phyloP scores from a whole-genome alignment of 768 basidiomycete species.

The Termitomyces sp. region DNA sequence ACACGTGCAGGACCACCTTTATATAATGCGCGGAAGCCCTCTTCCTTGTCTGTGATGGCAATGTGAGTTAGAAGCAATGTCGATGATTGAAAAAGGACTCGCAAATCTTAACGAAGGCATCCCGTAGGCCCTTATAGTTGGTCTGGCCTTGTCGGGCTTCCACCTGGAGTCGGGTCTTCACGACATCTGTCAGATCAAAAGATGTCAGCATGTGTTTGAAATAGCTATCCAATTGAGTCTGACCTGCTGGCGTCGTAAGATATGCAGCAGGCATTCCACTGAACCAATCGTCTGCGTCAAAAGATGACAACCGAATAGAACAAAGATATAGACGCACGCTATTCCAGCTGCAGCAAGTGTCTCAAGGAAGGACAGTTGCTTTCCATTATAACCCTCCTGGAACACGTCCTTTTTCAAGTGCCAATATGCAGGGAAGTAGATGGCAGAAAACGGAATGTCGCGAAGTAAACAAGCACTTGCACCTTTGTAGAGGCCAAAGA shows the following conservation, averaged over 20 bases:
- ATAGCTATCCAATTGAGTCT: slow-evolving; percentile 17
- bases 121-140: slow-evolving; percentile 81
- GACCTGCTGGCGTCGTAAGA: slow-evolving; percentile 86
- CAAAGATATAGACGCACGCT: slow-evolving; percentile 49
- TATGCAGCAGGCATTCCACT: slow-evolving; percentile 99
- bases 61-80: neutral
- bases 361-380: slow-evolving; percentile 86
- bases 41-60: slow-evolving; percentile 63
- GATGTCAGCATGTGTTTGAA: slow-evolving; percentile 8
- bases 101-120: slow-evolving; percentile 92
- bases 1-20: slow-evolving; percentile 89
- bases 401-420: slow-evolving; percentile 93
- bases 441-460: slow-evolving; percentile 96
- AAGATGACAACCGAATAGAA: slow-evolving; percentile 12
- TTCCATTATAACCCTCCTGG: slow-evolving; percentile 93
- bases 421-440: slow-evolving; percentile 84
- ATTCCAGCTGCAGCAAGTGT: slow-evolving; percentile 77
- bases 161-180: slow-evolving; percentile 94
- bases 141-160: slow-evolving; percentile 91
- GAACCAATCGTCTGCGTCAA: slow-evolving; percentile 24
- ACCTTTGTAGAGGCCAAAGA: slow-evolving; percentile 91
- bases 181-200: slow-evolving; percentile 60
- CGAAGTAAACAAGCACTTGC: slow-evolving; percentile 89
- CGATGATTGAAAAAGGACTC: slow-evolving; percentile 18
- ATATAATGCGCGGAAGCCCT: slow-evolving; percentile 85